Percentiles rank a stretch among this genome's conserved stretches.
phyloP scores from a whole-genome alignment of 139 green algal species.

The Chlorella vulgaris region DNA sequence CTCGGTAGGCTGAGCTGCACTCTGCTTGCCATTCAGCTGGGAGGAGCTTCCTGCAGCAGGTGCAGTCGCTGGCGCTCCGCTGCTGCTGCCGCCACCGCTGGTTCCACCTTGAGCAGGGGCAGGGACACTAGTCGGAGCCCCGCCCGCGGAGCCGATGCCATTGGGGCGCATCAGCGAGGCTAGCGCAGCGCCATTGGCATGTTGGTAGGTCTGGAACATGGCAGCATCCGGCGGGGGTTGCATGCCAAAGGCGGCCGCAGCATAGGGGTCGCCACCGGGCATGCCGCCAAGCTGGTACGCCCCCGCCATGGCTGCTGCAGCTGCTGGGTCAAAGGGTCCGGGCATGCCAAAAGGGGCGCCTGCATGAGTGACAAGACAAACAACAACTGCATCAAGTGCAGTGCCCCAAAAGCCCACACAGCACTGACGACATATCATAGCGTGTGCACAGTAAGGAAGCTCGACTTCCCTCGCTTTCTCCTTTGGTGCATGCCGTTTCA shows the following conservation, averaged over 20 bases:
- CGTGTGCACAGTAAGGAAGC: background rate
- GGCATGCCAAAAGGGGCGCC: slow-evolving; percentile 18
- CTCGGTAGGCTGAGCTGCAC: background rate
- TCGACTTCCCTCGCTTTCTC: no score
- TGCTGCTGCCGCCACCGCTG: background rate
- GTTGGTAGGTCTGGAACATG: slow-evolving; percentile 31
- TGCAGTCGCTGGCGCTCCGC: background rate
- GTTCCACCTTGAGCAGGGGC: background rate
- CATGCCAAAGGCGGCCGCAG: slow-evolving; percentile 21
- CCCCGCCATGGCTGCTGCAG: slow-evolving; percentile 25
- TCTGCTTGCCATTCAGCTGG: slow-evolving; percentile 25
- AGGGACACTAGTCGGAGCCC: background rate
- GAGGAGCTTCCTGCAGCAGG: background rate
- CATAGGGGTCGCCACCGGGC: slow-evolving; percentile 20
- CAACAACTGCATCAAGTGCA: background rate
- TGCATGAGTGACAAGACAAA: background rate
- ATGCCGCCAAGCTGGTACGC: slow-evolving; percentile 25
- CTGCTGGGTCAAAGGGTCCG: slow-evolving; percentile 22
- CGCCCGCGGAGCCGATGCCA: background rate
- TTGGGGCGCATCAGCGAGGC: background rate
- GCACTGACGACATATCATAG: background rate
- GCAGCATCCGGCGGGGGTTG: slow-evolving; percentile 18
- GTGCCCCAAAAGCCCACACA: background rate
- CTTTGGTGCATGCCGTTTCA: background rate
- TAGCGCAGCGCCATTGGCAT: slow-evolving; percentile 12